These are phyloP conservation scores for Osmanthus fragrans DNA, from an alignment of 257 asterid genomes.

Conservation along the genomic window DNA sequence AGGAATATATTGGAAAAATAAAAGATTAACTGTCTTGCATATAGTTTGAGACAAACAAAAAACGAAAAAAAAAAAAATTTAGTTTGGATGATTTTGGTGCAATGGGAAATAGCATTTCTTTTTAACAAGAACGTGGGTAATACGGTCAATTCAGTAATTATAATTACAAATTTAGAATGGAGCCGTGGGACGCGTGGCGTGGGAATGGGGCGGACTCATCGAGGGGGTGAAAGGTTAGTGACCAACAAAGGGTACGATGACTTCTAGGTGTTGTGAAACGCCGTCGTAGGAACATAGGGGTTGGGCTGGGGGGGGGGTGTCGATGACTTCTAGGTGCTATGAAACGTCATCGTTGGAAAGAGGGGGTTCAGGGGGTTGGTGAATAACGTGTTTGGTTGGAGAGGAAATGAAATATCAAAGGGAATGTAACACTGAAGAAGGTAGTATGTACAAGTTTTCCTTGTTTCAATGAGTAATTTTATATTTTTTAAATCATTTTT, in stretches of 20 bases:
- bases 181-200: conserved; percentile 2
- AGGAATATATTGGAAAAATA: too few species aligned
- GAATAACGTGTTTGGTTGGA: conserved; percentile 2
- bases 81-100: background rate
- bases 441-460: too few species aligned
- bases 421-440: too few species aligned
- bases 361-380: background rate
- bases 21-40: too few species aligned
- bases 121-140: background rate
- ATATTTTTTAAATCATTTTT: too few species aligned
- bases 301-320: background rate
- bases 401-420: background rate
- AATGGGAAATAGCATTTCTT: background rate
- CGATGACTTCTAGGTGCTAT: conserved; percentile 34
- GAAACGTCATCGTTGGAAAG: conserved; percentile 27
- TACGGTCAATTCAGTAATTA: background rate
- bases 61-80: too few species aligned
- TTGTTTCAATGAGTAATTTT: too few species aligned
- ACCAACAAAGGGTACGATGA: conserved; percentile 38
- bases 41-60: too few species aligned
- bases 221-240: conserved; percentile 54
- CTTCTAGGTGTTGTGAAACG: conserved; percentile 32
- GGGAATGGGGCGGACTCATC: conserved; percentile 61
- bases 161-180: background rate
- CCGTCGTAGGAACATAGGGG: conserved; percentile 11